These are phyloP conservation scores for Penicillium sp. DNA, from an alignment of 2,329 filamentous ascomycete species.

Conservation along the genomic window DNA sequence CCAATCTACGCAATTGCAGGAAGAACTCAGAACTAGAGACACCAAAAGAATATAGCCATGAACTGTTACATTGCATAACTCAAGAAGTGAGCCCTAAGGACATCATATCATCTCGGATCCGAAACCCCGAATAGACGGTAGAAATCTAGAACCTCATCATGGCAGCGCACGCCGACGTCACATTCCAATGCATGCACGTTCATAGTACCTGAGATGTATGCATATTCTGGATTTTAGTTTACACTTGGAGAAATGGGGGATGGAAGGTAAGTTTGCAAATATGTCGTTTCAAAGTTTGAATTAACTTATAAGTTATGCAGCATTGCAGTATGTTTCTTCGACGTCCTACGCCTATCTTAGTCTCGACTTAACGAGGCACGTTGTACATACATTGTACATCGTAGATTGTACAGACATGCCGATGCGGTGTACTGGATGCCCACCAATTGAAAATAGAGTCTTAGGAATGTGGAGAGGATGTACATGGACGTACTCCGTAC, in stretches of 20 bases:
- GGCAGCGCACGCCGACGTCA: slow-evolving; percentile 10
- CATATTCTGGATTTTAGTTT: background rate
- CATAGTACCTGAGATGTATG: slow-evolving; percentile 9
- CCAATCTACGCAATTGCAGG: no score
- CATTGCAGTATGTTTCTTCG: no score
- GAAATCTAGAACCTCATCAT: slow-evolving; percentile 7
- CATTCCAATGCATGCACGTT: slow-evolving; percentile 24
- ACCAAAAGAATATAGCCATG: background rate
- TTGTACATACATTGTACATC: background rate
- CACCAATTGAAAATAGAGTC: slow-evolving; percentile 1
- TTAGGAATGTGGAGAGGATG: slow-evolving; percentile 12
- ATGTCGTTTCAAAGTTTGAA: background rate
- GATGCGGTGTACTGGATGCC: slow-evolving; percentile 1
- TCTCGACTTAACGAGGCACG: no score
- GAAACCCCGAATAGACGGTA: background rate
- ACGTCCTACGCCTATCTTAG: no score
- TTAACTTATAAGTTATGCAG: no score
- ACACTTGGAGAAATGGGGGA: background rate
- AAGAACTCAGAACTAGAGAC: background rate
- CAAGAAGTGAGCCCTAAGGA: background rate
- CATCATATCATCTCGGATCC: background rate
- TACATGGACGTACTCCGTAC: background rate
- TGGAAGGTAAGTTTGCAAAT: background rate
- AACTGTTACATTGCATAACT: background rate
- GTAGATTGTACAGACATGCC: slow-evolving; percentile 19